Base-by-base conservation (phyloP, 176 grass and related monocot genomes). In the Musa troglodytarum region DNA sequence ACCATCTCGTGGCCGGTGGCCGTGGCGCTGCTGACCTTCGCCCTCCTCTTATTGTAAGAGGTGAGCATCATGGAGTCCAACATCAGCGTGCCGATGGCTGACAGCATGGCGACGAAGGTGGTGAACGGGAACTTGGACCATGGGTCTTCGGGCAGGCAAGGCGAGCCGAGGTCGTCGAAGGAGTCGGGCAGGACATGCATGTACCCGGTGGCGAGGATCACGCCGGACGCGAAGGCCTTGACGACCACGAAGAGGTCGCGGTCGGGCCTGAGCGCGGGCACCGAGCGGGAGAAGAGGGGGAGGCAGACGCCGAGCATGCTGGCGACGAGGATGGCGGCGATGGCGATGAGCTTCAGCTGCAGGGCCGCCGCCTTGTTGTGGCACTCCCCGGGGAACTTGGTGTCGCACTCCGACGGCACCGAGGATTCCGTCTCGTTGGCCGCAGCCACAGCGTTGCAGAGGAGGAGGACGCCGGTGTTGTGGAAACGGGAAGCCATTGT, bases 141-240 rank as follows among this genome's bases (percentile, higher is more conserved):
- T 0, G 92, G 92, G 65, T 53, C 77, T 59, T 13, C 8, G 0
- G 92, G 85, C 55, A 92, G 78, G 78, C 88, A 95, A 1, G 85
- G 88, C 22, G 92, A 91, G 53, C 0, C 77, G 53, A 95, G 83
- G 83, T 70, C 34, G 59, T 69, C 52, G 83, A 88, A 91, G 6
- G 88, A 84, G 85, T 95, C 92, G 11, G 92, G 85, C 17, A 95
- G 83, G 15, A 95, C 85, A 72, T 95, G 91, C 85, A 95, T 91
- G 81, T 91, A 88, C 2, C 88, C 88, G 8, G 92, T 95, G 65
- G 76, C 69, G 52, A 95, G 83, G 86, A 95, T 95, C 72, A 95
- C 88, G 1, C 92, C 85, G 11, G 85, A 90, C 19, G 92, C 85
- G 76, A 91, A 91, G 10, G 88, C 85, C 83, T 95, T 95, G 22